Conservation (phyloP, 2,329 filamentous ascomycete genomes). For the Nemania bipapillata region DNA sequence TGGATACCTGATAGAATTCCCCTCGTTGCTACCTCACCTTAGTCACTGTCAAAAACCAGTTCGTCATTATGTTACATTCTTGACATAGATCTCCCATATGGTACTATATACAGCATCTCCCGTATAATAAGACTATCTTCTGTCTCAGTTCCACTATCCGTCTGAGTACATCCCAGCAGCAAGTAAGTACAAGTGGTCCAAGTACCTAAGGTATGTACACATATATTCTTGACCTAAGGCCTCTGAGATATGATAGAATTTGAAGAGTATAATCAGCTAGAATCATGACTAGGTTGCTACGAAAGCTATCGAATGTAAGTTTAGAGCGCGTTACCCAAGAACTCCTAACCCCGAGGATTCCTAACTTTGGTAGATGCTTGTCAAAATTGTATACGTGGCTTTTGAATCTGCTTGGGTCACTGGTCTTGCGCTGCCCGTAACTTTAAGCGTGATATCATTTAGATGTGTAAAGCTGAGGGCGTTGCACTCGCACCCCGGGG, state of each 20-base stretch:
- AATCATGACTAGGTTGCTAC: slow-evolving; percentile 75
- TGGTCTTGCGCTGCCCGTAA: slow-evolving; percentile 72
- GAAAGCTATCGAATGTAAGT: slow-evolving; percentile 15
- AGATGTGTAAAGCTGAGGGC: slow-evolving; percentile 70
- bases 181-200: no score
- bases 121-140: no score
- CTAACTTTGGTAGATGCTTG: slow-evolving; percentile 68
- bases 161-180: no score
- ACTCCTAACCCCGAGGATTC: slow-evolving; percentile 62
- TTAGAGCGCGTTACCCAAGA: not conserved
- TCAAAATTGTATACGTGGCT: slow-evolving; percentile 74
- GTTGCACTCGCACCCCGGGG: slow-evolving; percentile 71
- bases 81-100: not conserved
- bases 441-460: slow-evolving; percentile 74
- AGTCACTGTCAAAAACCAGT: not conserved
- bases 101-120: no score
- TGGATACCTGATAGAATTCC: not conserved
- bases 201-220: no score
- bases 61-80: no score
- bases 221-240: no score
- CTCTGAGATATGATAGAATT: no score
- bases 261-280: slow-evolving; percentile 53
- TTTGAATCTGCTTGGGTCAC: slow-evolving; percentile 74
- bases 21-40: not conserved
- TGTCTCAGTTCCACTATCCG: no score